Conservation (phyloP, 192 early-diverging fungal genomes). For the Podila clonocystis region DNA sequence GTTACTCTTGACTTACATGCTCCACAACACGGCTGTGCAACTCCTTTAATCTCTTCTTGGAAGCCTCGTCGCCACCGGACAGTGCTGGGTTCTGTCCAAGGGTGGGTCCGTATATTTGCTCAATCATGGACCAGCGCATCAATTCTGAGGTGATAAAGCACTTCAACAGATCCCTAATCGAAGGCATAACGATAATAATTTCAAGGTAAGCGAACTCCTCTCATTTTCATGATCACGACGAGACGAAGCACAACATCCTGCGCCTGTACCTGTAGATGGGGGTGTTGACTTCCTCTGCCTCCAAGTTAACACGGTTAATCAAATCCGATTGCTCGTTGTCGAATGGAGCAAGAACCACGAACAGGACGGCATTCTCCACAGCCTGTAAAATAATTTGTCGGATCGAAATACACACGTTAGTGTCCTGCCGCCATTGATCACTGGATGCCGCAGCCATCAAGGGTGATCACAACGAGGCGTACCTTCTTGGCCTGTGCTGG, state of each 20-base stretch:
- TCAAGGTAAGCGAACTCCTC: background rate
- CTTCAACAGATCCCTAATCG: constrained; percentile 80
- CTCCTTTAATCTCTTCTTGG: constrained; percentile 80
- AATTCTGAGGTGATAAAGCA: constrained; percentile 93
- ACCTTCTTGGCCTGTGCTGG: constrained; percentile 79
- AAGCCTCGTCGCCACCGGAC: constrained; percentile 73
- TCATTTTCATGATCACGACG: background rate
- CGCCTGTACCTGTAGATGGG: constrained; percentile 72
- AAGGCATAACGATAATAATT: background rate
- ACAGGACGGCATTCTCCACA: constrained; percentile 86
- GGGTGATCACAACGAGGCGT: background rate
- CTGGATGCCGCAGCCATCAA: background rate
- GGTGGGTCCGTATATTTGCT: constrained; percentile 85
- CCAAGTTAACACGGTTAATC: constrained; percentile 86
- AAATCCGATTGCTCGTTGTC: constrained; percentile 97
- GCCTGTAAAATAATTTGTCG: constrained; percentile 51
- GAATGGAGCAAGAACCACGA: constrained; percentile 89
- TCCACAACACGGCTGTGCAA: constrained; percentile 96
- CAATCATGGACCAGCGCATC: constrained; percentile 95
- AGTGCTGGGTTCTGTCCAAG: constrained; percentile 84
- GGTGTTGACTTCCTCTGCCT: constrained; percentile 82
- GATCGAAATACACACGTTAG: background rate
- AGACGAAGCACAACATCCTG: too few relatives aligned
- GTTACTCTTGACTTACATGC: constrained; percentile 68
- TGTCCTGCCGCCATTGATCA: background rate